These are phyloP conservation scores for Sutorius eximius DNA, from an alignment of 1,284 basidiomycete genomes.

Conservation along the genomic window DNA sequence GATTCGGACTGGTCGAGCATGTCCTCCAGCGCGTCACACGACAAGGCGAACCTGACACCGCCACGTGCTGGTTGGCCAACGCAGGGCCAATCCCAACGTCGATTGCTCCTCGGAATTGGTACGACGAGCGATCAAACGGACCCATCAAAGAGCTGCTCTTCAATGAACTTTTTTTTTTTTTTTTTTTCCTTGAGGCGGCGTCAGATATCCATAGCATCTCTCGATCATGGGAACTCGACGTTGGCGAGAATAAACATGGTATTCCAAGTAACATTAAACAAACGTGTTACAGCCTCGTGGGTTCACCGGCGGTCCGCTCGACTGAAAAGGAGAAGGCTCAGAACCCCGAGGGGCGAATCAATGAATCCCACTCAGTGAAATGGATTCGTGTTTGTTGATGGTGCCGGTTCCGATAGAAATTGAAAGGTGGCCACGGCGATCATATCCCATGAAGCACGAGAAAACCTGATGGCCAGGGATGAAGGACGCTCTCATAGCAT, in stretches of 20 bases:
- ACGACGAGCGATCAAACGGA: not conserved
- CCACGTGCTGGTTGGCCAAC: slow-evolving; percentile 9
- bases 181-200: not conserved
- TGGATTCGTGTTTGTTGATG: slow-evolving; percentile 26
- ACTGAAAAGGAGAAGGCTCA: slow-evolving; percentile 19
- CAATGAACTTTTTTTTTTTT: not conserved
- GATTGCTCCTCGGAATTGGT: slow-evolving; percentile 15
- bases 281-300: slow-evolving; percentile 38
- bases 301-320: slow-evolving; percentile 20
- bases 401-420: slow-evolving; percentile 36
- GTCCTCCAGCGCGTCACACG: not conserved
- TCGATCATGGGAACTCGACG: slow-evolving; percentile 24
- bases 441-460: slow-evolving; percentile 35
- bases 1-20: not conserved
- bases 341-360: slow-evolving; percentile 36
- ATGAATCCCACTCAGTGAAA: slow-evolving; percentile 30
- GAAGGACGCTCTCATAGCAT: slow-evolving; percentile 17
- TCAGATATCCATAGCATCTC: slow-evolving; percentile 13
- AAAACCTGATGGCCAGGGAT: slow-evolving; percentile 36
- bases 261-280: slow-evolving; percentile 32
- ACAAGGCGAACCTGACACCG: not conserved
- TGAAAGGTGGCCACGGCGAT: slow-evolving; percentile 35
- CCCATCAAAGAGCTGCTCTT: not conserved
- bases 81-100: slow-evolving; percentile 9
- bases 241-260: slow-evolving; percentile 13